Percentiles rank a stretch among this genome's conserved stretches.
phyloP scores from a whole-genome alignment of 2,329 filamentous ascomycete species.

The Venturia effusa region DNA sequence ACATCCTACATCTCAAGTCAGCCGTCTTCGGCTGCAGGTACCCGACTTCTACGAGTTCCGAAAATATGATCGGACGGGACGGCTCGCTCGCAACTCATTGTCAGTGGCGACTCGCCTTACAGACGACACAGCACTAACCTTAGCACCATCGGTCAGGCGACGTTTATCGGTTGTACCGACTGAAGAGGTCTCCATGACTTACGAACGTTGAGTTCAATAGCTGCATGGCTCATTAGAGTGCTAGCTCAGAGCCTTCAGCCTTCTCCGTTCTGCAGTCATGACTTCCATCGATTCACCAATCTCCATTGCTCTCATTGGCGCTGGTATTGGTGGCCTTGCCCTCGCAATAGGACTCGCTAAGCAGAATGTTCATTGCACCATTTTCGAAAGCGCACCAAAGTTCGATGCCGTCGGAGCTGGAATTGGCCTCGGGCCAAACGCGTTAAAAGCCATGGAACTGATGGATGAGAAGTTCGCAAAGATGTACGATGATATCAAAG shows the following conservation, averaged over 20 bases:
- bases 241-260: not conserved
- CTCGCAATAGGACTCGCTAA: constrained; percentile 21
- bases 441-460: constrained; percentile 17
- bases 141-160: not conserved
- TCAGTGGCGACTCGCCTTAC: not conserved
- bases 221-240: not conserved
- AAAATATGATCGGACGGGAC: not conserved
- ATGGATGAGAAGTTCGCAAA: constrained; percentile 18
- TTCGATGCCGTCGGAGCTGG: constrained; percentile 22
- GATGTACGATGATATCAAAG: constrained; percentile 20
- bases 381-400: constrained; percentile 19
- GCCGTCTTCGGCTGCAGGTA: not conserved
- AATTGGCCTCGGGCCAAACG: constrained; percentile 20
- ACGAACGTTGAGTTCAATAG: not conserved
- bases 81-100: not conserved
- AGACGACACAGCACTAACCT: not conserved
- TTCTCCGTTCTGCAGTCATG: not conserved
- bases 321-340: constrained; percentile 21
- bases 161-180: not conserved
- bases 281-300: constrained; percentile 12
- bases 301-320: constrained; percentile 21
- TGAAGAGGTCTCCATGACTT: not conserved
- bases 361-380: constrained; percentile 17
- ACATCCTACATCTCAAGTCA: not conserved
- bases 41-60: not conserved